phyloP scores from a whole-genome alignment of 148 eudicot genomes.

The Heliosperma pusillum region DNA sequence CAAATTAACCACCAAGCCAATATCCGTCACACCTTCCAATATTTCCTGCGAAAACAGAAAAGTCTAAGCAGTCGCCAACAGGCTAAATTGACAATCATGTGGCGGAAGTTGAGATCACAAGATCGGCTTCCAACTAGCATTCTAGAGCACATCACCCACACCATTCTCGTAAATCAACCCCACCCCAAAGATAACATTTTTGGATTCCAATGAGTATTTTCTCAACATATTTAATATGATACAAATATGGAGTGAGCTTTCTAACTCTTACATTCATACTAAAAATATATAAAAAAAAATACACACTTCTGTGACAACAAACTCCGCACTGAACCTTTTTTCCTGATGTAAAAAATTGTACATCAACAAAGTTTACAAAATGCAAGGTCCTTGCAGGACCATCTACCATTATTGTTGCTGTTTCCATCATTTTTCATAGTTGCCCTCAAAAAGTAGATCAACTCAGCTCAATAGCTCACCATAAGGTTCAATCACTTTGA shows the following conservation, averaged over 20 bases:
- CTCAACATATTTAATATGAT: not conserved
- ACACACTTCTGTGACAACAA: not conserved
- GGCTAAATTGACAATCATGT: not conserved
- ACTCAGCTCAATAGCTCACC: not conserved
- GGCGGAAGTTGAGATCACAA: not conserved
- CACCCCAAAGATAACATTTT: not conserved
- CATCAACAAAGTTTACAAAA: not conserved
- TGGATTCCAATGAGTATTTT: not conserved
- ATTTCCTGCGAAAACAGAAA: conserved; percentile 62
- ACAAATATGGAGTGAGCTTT: not conserved
- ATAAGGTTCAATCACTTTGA: not conserved
- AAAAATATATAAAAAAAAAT: no score
- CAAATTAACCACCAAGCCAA: conserved; percentile 91
- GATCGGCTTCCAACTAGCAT: not conserved
- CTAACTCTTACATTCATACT: not conserved
- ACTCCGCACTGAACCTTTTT: not conserved
- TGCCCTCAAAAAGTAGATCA: not conserved
- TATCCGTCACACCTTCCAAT: conserved; percentile 86
- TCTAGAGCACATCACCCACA: not conserved
- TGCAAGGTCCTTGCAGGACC: no score
- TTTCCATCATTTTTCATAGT: not conserved
- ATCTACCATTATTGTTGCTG: not conserved
- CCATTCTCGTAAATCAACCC: not conserved
- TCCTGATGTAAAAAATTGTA: not conserved
- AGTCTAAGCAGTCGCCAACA: not conserved